Base-by-base conservation (phyloP, 768 basidiomycete genomes). In the Chlorophyllum brunneum region DNA sequence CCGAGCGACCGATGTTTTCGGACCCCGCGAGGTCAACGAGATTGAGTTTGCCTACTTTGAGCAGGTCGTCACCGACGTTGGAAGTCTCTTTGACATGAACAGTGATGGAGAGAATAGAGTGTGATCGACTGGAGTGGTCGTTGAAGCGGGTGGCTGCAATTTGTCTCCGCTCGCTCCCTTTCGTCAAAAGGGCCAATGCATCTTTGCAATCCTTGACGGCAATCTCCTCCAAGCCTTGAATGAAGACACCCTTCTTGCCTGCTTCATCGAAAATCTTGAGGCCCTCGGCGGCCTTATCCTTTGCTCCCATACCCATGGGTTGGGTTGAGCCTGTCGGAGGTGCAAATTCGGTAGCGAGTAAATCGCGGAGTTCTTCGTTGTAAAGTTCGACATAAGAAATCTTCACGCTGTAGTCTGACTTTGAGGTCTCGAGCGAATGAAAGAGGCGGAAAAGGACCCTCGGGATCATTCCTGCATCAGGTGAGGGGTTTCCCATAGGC, bases 91-190 rank as follows among this genome's bases (percentile, higher is more conserved):
- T 98, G 57, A 84, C 82, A 62, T 97, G 92, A 0, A 99, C 88
- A 0, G 92, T 93, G 60, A 99, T 83, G n/a, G 92, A 90, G 67
- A 99, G 98, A 13, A 99, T 87, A 1, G 95, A 97, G 65, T 99
- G 97, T 0, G 97, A 98, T 11, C 97, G 93, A 69, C 94, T 91
- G 4, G 92, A 95, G 59, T 93, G 90, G 63, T 98, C 93, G 65
- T 99, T 99, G 78, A 98, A 95, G 65, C 94, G 95, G 18, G 97
- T 98, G 7, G 92, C 85, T 0, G 95, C 97, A 39, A 92, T 91
- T 69, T 98, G 94, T 48, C 97, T 76, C 31, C 94, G 81, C 54
- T 92, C 80, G 54, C 89, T 93, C 40, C 97, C 97, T 66, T 92
- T 94, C 16, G 83, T 84, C 26, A 99, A 76, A 36, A 98, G 78